These are phyloP conservation scores for Penicillium sp. DNA, from an alignment of 2,329 filamentous ascomycete genomes.

Conservation along the genomic window DNA sequence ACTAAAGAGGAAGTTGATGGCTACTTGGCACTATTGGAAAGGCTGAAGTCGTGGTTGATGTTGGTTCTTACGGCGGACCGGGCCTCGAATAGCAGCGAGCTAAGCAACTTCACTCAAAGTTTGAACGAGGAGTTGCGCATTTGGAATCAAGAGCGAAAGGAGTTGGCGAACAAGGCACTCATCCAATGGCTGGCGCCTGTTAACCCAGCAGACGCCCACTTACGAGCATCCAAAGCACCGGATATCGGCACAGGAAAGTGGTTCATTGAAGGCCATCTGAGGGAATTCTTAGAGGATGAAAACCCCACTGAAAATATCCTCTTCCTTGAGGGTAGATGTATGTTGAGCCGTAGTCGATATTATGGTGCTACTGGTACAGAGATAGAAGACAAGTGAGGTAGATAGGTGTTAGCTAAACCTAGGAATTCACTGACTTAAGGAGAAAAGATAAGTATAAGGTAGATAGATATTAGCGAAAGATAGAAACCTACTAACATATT, in stretches of 20 bases:
- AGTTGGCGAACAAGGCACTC: conserved; percentile 9
- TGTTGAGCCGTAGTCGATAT: not conserved
- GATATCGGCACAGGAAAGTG: conserved; percentile 13
- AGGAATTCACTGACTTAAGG: no score
- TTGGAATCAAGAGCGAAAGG: conserved; percentile 12
- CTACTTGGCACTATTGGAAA: conserved; percentile 15
- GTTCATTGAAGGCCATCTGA: conserved; percentile 16
- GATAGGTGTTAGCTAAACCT: no score
- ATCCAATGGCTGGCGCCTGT: conserved; percentile 20
- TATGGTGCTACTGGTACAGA: no score
- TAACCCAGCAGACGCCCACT: conserved; percentile 14
- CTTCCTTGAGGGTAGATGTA: conserved; percentile 21
- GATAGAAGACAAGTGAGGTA: no score
- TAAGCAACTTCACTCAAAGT: conserved; percentile 9
- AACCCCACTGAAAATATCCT: conserved; percentile 3
- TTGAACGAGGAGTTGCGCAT: conserved; percentile 17
- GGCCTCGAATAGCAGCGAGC: conserved; percentile 14
- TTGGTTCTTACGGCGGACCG: conserved; percentile 20
- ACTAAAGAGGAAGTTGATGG: conserved; percentile 13
- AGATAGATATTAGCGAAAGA: no score
- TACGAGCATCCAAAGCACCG: conserved; percentile 12
- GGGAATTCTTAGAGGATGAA: conserved; percentile 6
- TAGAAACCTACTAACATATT: no score
- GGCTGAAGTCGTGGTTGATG: conserved; percentile 23
- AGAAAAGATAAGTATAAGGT: no score